These are phyloP conservation scores for Macrolepiota fuliginosa DNA, from an alignment of 768 basidiomycete species.

Conservation along the genomic window DNA sequence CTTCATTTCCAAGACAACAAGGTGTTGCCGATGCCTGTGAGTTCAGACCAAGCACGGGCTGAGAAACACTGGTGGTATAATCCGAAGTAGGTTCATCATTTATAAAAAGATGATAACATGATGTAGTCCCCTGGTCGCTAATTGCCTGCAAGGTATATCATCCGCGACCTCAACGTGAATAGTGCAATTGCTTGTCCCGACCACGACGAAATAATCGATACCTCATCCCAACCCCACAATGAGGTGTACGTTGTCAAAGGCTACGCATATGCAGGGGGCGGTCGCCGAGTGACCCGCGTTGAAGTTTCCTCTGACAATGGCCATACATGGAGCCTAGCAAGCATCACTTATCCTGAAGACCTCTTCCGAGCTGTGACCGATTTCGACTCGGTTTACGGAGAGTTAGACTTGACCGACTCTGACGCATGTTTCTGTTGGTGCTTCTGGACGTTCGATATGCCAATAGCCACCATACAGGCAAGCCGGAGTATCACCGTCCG, in stretches of 20 bases:
- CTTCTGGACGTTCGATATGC: conserved; percentile 48
- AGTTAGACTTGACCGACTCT: conserved; percentile 42
- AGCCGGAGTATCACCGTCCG: conserved; percentile 44
- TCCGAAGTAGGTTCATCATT: conserved; percentile 28
- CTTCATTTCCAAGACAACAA: conserved; percentile 55
- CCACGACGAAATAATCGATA: conserved; percentile 45
- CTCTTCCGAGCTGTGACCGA: conserved; percentile 36
- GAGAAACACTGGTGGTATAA: conserved; percentile 58
- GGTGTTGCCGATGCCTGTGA: conserved; percentile 51
- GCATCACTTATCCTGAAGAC: conserved; percentile 47
- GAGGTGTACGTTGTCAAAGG: conserved; percentile 43
- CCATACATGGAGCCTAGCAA: conserved; percentile 41
- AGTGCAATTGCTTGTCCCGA: conserved; percentile 54
- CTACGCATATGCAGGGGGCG: conserved; percentile 64
- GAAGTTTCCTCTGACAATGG: conserved; percentile 59
- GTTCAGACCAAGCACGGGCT: conserved; percentile 48
- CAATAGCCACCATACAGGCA: conserved; percentile 27
- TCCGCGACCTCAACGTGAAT: conserved; percentile 60
- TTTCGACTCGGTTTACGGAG: conserved; percentile 43
- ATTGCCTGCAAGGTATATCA: conserved; percentile 27
- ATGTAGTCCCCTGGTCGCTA: too few relatives aligned
- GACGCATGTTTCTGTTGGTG: conserved; percentile 63
- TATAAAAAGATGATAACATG: neutral
- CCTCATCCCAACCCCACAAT: neutral
- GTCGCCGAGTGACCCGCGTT: conserved; percentile 53